phyloP scores from a whole-genome alignment of 1,139 yeast genomes.

The Debaryomycetaceae sp. region DNA sequence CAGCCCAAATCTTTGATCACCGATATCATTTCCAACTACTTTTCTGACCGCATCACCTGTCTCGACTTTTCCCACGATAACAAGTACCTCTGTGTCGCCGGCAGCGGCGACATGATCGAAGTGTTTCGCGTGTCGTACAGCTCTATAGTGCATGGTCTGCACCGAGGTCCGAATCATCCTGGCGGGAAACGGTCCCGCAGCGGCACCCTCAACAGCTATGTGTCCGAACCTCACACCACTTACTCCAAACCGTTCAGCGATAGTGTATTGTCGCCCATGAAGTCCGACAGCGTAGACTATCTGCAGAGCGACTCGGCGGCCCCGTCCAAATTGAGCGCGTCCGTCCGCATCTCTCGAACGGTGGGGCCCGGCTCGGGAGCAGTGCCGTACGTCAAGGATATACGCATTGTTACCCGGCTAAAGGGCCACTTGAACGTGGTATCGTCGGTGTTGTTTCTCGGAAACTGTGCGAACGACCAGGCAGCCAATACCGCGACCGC shows the following conservation, averaged over 20 bases:
- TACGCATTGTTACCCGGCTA: constrained; percentile 37
- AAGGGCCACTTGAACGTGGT: constrained; percentile 66
- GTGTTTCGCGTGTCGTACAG: constrained; percentile 36
- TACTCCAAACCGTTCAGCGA: constrained; percentile 4
- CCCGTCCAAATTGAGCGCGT: constrained; percentile 1
- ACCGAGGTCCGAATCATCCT: constrained; percentile 7
- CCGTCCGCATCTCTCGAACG: no score
- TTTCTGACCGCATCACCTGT: constrained; percentile 49
- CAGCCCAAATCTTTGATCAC: constrained; percentile 16
- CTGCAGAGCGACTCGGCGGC: constrained; percentile 1
- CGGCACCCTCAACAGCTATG: constrained; percentile 24
- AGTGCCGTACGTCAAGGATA: constrained; percentile 28
- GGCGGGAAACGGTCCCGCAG: constrained; percentile 25
- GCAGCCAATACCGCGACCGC: constrained; percentile 10
- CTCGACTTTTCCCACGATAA: constrained; percentile 57
- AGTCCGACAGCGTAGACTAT: constrained; percentile 14
- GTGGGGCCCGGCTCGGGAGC: constrained; percentile 7
- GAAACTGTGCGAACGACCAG: constrained; percentile 5
- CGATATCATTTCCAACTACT: constrained; percentile 58
- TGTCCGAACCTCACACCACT: constrained; percentile 7
- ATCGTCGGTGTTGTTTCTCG: constrained; percentile 29
- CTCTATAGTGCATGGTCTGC: constrained; percentile 23
- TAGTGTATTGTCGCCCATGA: constrained; percentile 12
- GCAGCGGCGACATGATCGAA: constrained; percentile 51
- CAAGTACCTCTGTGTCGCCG: constrained; percentile 45